These are phyloP conservation scores for Cladosporium colombiae DNA, from an alignment of 2,329 filamentous ascomycete species.

Conservation along the genomic window DNA sequence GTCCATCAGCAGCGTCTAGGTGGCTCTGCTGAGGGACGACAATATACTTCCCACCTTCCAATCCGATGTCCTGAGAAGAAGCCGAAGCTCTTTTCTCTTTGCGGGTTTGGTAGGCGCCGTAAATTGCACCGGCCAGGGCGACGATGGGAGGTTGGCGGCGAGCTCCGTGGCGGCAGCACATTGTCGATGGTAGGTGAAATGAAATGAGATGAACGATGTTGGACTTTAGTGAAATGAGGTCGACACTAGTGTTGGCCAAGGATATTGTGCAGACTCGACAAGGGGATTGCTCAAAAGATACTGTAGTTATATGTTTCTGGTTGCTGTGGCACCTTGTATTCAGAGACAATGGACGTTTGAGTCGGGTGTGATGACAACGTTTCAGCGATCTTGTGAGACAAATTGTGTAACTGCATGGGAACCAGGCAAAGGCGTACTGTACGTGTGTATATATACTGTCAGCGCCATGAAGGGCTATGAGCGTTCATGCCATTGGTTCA, in stretches of 20 bases:
- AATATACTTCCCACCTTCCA: not conserved
- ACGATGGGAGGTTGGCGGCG: conserved; percentile 8
- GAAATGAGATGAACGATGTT: not conserved
- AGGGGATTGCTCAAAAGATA: not conserved
- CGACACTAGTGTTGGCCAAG: conserved; percentile 9
- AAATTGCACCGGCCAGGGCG: not conserved
- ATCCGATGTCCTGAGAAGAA: not conserved
- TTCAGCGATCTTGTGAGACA: not conserved
- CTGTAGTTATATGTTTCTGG: not conserved
- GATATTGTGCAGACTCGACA: not conserved
- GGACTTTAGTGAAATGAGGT: not conserved
- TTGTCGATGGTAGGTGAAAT: conserved; percentile 4
- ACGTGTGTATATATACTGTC: not conserved
- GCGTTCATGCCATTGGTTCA: not conserved
- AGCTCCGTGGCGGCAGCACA: conserved; percentile 5
- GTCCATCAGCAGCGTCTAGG: not conserved
- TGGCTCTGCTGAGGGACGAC: not conserved
- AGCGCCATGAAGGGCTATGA: not conserved
- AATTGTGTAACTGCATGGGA: not conserved
- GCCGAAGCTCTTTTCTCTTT: not conserved
- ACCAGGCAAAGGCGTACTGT: not conserved
- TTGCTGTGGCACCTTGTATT: conserved; percentile 4
- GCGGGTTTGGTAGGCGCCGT: conserved; percentile 11
- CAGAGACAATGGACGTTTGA: conserved; percentile 3
- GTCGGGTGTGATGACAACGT: not conserved